Evolutionary conservation across 148 eudicot genomes (phyloP), one percentile per base, ranked within the genome.

Genomic region (Rhododendron henanense): DNA sequence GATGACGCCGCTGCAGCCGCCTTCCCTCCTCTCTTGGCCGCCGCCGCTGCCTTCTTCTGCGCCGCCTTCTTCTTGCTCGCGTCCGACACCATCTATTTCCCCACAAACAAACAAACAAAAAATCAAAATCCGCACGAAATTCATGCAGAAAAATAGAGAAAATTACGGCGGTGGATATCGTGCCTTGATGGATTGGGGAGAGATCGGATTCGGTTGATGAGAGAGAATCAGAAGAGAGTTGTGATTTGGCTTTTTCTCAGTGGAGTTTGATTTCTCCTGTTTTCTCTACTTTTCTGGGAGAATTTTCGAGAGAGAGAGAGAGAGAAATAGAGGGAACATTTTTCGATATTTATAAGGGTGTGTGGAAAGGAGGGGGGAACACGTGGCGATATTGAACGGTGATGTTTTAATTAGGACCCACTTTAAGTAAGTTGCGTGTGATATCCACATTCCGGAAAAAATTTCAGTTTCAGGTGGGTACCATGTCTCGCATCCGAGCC

Each of bases 61-160:
- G 96, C 96, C 5, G 94, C 99, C 93, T 94, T 96, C 95, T 96
- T 96, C 95, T 96, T 96, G 85, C 99, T 96, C 31, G 99, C 99
- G 88, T 96, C 99, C 2, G 99, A 96, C 88, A 96, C 99, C 99
- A 96, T 96, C 91, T 92, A 31, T 31, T 31, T n/a, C 55, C 15
- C 14, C 39, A 13, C 23, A 7, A 84, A 69, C 23, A 71, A 45
- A 14, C 8, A 47, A 78, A 67, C 7, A 69, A 67, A 51, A 25
- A 39, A 67, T 33, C 33, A 71, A 65, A 65, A 6, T 45, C 73
- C 51, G 10, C 10, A 25, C 51, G 73, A 10, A 50, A 18, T 9
- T 15, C 48, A 31, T 10, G 11, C 33, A 18, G 50, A 73, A 47
- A 47, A 9, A 18, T 21, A 41, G 28, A 76, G 3, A 31, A 47